Evolutionary conservation across 1,284 basidiomycete genomes (phyloP).

Genomic region (Puccinia polysora): DNA sequence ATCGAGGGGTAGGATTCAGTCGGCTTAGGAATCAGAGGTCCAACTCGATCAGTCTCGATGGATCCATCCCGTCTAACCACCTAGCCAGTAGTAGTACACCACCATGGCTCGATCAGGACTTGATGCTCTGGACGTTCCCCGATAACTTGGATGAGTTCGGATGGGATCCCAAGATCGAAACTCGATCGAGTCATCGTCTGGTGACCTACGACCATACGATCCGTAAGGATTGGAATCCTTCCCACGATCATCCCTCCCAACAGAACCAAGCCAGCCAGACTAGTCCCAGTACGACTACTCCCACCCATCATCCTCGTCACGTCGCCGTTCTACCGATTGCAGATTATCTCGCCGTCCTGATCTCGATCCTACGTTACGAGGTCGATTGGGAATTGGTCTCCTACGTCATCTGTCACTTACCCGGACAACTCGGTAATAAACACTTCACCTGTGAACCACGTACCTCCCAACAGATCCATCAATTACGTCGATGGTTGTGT

Average conservation of each 20-base stretch:
- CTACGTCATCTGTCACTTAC: constrained; percentile 84
- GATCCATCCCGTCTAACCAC: neutral
- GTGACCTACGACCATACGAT: constrained; percentile 52
- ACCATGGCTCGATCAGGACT: constrained; percentile 57
- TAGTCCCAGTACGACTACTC: constrained; percentile 45
- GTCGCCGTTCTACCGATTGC: constrained; percentile 70
- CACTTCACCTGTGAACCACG: constrained; percentile 90
- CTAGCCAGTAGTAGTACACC: no score
- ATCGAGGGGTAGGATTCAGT: no score
- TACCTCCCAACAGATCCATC: constrained; percentile 64
- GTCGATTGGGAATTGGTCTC: constrained; percentile 90
- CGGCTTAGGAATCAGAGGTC: constrained; percentile 10
- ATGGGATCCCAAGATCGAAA: constrained; percentile 59
- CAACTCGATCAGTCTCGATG: constrained; percentile 2
- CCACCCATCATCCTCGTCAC: constrained; percentile 48
- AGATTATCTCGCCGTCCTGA: constrained; percentile 66
- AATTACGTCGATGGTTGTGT: constrained; percentile 68
- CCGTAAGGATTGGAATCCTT: constrained; percentile 49
- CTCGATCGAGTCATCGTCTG: constrained; percentile 46
- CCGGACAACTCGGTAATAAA: constrained; percentile 87
- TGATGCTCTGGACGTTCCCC: constrained; percentile 72
- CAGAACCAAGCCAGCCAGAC: no score
- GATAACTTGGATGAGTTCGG: constrained; percentile 70
- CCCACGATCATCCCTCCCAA: constrained; percentile 47
- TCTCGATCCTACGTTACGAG: constrained; percentile 69